Conservation (phyloP, 1,284 basidiomycete genomes). For the Vanrija sp. region DNA sequence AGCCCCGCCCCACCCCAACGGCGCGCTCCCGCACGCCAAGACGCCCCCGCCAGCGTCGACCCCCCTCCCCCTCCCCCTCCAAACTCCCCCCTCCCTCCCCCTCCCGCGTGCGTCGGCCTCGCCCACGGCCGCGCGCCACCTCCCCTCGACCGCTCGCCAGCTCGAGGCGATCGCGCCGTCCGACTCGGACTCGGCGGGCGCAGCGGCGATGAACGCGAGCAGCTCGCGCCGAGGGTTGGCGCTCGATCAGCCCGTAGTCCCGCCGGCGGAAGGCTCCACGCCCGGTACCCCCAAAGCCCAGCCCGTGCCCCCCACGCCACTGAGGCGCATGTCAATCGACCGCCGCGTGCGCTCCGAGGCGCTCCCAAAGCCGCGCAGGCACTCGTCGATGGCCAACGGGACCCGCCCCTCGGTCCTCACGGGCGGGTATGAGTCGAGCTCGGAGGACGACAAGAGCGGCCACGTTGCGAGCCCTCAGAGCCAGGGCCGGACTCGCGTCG, state of each 20-base stretch:
- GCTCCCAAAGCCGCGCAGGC: background rate
- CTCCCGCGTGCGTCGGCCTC: too few relatives aligned
- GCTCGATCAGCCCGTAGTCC: background rate
- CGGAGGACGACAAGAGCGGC: slow-evolving; percentile 20
- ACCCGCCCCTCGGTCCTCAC: slow-evolving; percentile 29
- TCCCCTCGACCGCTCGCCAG: too few relatives aligned
- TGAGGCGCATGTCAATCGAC: background rate
- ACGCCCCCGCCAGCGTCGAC: too few relatives aligned
- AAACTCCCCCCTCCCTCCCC: too few relatives aligned
- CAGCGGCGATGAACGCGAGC: background rate
- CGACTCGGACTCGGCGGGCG: background rate
- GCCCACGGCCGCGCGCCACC: too few relatives aligned
- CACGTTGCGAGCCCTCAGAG: background rate
- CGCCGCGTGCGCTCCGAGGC: background rate
- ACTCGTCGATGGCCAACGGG: slow-evolving; percentile 7
- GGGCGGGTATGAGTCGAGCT: slow-evolving; percentile 39
- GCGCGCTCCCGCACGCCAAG: too few relatives aligned
- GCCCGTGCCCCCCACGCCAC: background rate
- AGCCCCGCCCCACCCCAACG: too few relatives aligned
- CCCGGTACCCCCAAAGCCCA: background rate
- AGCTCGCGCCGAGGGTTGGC: background rate
- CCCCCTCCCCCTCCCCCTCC: too few relatives aligned
- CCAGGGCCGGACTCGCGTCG: background rate
- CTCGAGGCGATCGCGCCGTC: too few relatives aligned
- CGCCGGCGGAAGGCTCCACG: background rate